Evolutionary conservation across 176 grass and related monocot genomes (phyloP).

Genomic region (Oryza rufipogon): DNA sequence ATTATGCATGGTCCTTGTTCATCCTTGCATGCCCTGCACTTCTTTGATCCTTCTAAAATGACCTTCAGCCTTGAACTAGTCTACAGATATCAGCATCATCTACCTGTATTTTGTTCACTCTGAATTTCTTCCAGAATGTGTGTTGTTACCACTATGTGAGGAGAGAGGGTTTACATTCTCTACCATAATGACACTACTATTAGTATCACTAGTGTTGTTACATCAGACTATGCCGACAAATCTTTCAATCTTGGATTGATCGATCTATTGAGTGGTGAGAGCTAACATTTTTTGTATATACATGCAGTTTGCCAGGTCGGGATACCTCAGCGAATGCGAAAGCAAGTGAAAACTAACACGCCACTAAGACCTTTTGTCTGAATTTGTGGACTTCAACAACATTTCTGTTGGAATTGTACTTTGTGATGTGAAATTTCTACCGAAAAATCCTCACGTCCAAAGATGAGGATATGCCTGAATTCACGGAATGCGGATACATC

Average conservation of each 20-base stretch:
- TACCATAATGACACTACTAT: not conserved
- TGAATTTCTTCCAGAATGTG: not conserved
- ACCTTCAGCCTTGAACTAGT: not conserved
- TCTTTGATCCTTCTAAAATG: not conserved
- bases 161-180: not conserved
- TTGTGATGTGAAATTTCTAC: not conserved
- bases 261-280: not conserved
- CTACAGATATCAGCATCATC: slow-evolving; percentile 1
- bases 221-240: not conserved
- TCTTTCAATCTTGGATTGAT: not conserved
- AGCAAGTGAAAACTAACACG: not conserved
- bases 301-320: not conserved
- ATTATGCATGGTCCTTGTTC: slow-evolving; percentile 10
- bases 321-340: not conserved
- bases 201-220: not conserved
- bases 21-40: not conserved
- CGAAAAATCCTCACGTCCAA: not conserved
- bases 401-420: not conserved
- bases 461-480: not conserved
- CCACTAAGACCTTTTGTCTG: not conserved
- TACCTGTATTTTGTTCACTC: not conserved
- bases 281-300: too few species aligned
- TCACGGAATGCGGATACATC: not conserved
- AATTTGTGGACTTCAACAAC: not conserved
- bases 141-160: not conserved